A percentile compares a stretch with the other conserved stretches of the same genome.
Evolutionary conservation across 1,284 basidiomycete species (phyloP).

Genomic region (Heterobasidion irregulare): DNA sequence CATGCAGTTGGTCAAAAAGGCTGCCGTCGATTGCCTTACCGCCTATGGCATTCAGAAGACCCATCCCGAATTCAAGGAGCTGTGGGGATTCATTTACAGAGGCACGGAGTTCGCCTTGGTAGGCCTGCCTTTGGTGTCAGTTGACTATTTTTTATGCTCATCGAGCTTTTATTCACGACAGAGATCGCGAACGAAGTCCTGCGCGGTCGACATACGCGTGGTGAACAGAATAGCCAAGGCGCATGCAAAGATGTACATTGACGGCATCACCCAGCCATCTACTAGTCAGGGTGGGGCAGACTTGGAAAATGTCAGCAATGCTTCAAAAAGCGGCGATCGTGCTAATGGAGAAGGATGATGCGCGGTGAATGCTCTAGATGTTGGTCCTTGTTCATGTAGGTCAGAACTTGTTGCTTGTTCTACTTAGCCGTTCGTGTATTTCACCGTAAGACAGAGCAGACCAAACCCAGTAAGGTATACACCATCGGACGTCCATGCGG

Average conservation of each 20-base stretch:
- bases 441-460: no score
- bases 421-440: no score
- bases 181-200: slow-evolving; percentile 7
- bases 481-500: no score
- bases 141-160: neutral
- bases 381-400: no score
- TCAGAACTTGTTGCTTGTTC: no score
- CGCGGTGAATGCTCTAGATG: no score
- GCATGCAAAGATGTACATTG: slow-evolving; percentile 13
- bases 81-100: slow-evolving; percentile 23
- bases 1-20: slow-evolving; percentile 35
- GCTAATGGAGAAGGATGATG: neutral
- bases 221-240: slow-evolving; percentile 9
- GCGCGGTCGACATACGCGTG: slow-evolving; percentile 5
- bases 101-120: slow-evolving; percentile 26
- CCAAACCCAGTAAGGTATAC: no score
- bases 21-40: slow-evolving; percentile 27
- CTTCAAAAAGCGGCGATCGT: neutral
- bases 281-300: neutral
- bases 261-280: slow-evolving; percentile 3
- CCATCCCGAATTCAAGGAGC: slow-evolving; percentile 44
- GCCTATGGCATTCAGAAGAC: slow-evolving; percentile 40
- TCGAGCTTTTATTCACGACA: neutral
- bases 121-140: slow-evolving; percentile 1
- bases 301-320: neutral